A percentile compares a stretch with the other conserved stretches of the same genome.
Evolutionary conservation across 83 land plant species (phyloP).

Genomic region (Thuja plicata): DNA sequence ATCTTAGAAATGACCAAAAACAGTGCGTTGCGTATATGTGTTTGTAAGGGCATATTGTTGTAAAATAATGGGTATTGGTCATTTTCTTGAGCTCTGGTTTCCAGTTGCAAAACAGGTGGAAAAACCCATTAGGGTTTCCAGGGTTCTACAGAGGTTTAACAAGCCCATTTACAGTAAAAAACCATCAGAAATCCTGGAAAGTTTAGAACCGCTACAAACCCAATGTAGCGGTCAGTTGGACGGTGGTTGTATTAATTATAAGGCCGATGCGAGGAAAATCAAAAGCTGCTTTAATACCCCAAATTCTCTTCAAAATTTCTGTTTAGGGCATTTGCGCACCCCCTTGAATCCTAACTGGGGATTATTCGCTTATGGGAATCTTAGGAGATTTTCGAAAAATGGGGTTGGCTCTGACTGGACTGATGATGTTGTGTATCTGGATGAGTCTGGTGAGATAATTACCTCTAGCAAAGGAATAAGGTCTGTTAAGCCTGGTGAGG

Average conservation of each 20-base stretch:
- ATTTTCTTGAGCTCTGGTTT: background rate
- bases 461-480: conserved; percentile 53
- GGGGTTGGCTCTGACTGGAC: conserved; percentile 49
- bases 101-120: background rate
- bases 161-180: background rate
- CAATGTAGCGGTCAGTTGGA: background rate
- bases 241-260: background rate
- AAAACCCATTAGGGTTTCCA: background rate
- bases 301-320: background rate
- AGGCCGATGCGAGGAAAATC: background rate
- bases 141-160: background rate
- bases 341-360: background rate
- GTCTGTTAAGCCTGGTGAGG: conserved; percentile 57
- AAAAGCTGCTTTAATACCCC: background rate
- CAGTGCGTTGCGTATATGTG: background rate
- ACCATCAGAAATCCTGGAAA: background rate
- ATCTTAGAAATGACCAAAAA: background rate
- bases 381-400: background rate
- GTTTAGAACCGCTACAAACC: background rate
- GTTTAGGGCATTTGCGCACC: background rate
- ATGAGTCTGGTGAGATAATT: conserved; percentile 65
- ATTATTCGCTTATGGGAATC: background rate
- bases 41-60: background rate
- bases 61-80: background rate
- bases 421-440: conserved; percentile 63